Conservation (phyloP, 1,284 basidiomycete species). For the Leccinum angustisporum region DNA sequence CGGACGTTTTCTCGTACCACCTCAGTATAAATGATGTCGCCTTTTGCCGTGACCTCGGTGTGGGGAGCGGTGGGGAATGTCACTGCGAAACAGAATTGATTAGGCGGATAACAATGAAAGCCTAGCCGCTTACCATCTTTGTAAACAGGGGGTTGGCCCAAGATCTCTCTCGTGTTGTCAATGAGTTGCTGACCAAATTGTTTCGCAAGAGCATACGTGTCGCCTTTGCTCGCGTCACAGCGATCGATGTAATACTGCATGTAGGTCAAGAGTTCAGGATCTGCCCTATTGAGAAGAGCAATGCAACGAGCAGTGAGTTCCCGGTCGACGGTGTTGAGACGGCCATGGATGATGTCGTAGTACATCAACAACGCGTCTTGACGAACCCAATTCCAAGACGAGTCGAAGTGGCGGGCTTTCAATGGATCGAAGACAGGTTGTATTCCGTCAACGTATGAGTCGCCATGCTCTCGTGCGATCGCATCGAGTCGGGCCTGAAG, state of each 20-base stretch:
- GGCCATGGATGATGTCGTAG: constrained; percentile 96
- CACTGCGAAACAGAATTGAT: constrained; percentile 47
- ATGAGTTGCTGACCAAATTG: constrained; percentile 96
- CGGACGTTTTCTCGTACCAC: constrained; percentile 81
- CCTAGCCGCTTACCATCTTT: constrained; percentile 76
- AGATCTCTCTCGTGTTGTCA: constrained; percentile 87
- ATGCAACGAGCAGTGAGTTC: constrained; percentile 98
- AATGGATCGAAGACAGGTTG: constrained; percentile 91
- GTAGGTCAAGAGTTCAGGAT: constrained; percentile 85
- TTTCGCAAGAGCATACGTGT: constrained; percentile 92
- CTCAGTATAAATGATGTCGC: constrained; percentile 81
- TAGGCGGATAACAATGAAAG: background rate
- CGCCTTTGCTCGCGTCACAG: constrained; percentile 80
- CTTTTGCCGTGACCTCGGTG: constrained; percentile 90
- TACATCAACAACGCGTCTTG: constrained; percentile 95
- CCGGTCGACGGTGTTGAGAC: constrained; percentile 88
- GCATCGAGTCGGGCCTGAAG: constrained; percentile 88
- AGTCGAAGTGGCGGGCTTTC: constrained; percentile 97
- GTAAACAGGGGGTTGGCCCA: constrained; percentile 84
- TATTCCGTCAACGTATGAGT: constrained; percentile 92
- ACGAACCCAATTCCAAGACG: constrained; percentile 99
- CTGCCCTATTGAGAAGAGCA: constrained; percentile 95
- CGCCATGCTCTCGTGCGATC: constrained; percentile 88
- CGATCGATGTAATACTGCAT: constrained; percentile 96
- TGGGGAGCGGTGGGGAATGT: constrained; percentile 98